phyloP scores from a whole-genome alignment of 2,329 filamentous ascomycete species.

The Neurospora crassa region DNA sequence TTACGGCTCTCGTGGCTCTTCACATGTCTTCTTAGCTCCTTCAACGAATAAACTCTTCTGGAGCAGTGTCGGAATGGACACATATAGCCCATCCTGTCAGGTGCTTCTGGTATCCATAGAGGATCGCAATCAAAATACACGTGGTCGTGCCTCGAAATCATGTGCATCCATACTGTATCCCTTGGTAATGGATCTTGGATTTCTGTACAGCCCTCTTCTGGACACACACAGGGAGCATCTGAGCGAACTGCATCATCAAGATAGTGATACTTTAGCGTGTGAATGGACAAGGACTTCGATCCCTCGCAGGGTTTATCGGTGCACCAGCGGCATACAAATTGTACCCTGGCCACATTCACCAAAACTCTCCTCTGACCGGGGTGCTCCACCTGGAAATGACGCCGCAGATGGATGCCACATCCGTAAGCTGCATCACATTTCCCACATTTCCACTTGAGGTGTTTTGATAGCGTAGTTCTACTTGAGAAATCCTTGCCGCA shows the following conservation, averaged over 20 bases:
- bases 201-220: neutral
- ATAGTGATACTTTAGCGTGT: too few species aligned
- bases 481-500: too few species aligned
- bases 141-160: neutral
- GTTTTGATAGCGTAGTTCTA: too few species aligned
- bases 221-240: neutral
- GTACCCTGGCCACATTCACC: too few species aligned
- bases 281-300: too few species aligned
- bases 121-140: neutral
- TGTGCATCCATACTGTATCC: neutral
- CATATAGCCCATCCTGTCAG: neutral
- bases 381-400: neutral
- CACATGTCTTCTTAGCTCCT: neutral
- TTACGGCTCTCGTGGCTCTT: neutral
- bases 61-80: neutral
- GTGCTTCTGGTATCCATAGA: neutral
- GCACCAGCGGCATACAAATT: neutral
- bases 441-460: neutral
- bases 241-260: too few species aligned
- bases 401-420: neutral
- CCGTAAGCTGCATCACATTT: neutral
- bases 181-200: neutral
- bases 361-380: too few species aligned
- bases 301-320: too few species aligned
- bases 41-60: neutral